These are phyloP conservation scores for Naganishia onofrii DNA, from an alignment of 768 basidiomycete genomes.

Conservation along the genomic window DNA sequence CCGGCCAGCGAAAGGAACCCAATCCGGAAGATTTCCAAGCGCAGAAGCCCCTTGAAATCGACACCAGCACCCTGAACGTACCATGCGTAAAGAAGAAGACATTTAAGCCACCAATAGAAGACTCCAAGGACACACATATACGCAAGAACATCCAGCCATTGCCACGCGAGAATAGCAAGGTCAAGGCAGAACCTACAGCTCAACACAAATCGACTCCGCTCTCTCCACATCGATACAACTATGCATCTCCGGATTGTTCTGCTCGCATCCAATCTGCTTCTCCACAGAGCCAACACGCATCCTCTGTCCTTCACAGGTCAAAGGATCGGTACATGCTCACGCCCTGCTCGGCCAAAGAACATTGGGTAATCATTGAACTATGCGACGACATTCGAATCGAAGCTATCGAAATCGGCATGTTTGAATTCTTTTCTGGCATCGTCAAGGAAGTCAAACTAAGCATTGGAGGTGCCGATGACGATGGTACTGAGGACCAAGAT, in stretches of 20 bases:
- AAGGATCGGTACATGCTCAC: constrained; percentile 96
- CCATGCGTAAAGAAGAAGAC: neutral
- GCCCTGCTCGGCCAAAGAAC: constrained; percentile 66
- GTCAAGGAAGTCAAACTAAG: constrained; percentile 88
- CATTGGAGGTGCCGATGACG: constrained; percentile 56
- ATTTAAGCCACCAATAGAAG: neutral
- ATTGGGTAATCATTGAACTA: constrained; percentile 87
- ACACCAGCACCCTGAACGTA: too few relatives aligned
- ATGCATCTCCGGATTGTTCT: constrained; percentile 86
- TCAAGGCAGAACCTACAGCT: constrained; percentile 16
- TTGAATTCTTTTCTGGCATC: constrained; percentile 95
- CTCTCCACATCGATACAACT: constrained; percentile 73
- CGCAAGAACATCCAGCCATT: neutral
- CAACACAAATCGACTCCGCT: constrained; percentile 24
- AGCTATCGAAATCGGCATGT: constrained; percentile 91
- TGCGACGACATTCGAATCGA: constrained; percentile 98
- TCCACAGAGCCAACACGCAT: constrained; percentile 72
- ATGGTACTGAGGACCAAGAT: constrained; percentile 37
- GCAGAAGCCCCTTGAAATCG: neutral
- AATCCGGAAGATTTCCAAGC: neutral
- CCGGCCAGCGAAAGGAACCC: neutral
- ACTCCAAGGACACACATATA: neutral
- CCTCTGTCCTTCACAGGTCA: constrained; percentile 79
- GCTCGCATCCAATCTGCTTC: constrained; percentile 86
- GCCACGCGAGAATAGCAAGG: neutral